Conservation (phyloP, 441 rosid genomes). For the Pelargonium cotyledonis region DNA sequence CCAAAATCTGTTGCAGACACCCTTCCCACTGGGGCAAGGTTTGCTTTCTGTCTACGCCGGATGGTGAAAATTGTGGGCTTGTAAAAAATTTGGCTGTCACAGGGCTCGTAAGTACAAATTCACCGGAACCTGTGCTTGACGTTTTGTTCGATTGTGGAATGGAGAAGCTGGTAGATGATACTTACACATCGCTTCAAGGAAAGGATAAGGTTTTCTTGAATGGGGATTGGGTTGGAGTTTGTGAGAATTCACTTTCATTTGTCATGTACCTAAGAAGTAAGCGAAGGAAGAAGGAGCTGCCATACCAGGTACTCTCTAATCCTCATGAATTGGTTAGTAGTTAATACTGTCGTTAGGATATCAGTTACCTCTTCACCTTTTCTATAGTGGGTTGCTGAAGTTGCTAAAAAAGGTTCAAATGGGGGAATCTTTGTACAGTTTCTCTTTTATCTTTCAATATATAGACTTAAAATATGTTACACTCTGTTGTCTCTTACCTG, state of each 20-base stretch:
- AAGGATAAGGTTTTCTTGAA: constrained; percentile 64
- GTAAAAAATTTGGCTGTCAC: constrained; percentile 77
- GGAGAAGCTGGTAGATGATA: constrained; percentile 55
- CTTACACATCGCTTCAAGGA: constrained; percentile 38
- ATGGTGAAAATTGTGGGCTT: constrained; percentile 97
- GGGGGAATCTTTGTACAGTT: too few species aligned
- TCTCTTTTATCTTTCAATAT: too few species aligned
- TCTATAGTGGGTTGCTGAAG: too few species aligned
- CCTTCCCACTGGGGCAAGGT: constrained; percentile 98
- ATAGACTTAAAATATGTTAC: too few species aligned
- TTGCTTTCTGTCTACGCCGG: constrained; percentile 88
- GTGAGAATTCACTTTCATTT: constrained; percentile 49
- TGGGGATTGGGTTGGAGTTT: constrained; percentile 89
- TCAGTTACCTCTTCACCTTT: too few species aligned
- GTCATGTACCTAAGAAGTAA: constrained; percentile 48
- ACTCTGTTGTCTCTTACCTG: too few species aligned
- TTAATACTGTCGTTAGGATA: too few species aligned
- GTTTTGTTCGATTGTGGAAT: constrained; percentile 54
- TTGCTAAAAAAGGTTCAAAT: too few species aligned
- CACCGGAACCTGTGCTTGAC: constrained; percentile 41
- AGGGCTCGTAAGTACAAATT: constrained; percentile 64
- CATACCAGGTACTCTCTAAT: constrained; percentile 47
- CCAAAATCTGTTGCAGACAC: constrained; percentile 42
- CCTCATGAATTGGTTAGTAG: neutral
- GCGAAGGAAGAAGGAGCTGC: constrained; percentile 56